Conservation (phyloP, 129 eudicot species). For the Tagetes erecta region DNA sequence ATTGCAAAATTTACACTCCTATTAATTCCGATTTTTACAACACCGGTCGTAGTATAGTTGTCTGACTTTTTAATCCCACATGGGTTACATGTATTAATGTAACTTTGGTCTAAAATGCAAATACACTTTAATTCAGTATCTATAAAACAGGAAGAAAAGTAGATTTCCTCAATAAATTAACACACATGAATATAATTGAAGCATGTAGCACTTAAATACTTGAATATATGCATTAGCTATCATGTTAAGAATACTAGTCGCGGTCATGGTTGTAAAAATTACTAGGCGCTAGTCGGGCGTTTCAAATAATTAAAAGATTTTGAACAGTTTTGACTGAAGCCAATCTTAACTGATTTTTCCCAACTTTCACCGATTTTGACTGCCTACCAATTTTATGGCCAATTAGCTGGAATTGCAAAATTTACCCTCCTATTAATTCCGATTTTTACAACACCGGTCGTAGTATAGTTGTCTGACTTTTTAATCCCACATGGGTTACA, state of each 20-base stretch:
- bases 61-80: slow-evolving; percentile 64
- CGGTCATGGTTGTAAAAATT: too few relatives aligned
- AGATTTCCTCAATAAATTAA: slow-evolving; percentile 4
- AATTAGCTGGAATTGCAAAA: too few relatives aligned
- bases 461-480: slow-evolving; percentile 58
- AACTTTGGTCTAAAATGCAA: slow-evolving; percentile 77
- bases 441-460: too few relatives aligned
- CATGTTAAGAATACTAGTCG: slow-evolving; percentile 61
- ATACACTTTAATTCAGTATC: slow-evolving; percentile 65
- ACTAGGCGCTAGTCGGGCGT: too few relatives aligned
- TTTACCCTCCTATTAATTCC: too few relatives aligned
- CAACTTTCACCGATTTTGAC: too few relatives aligned
- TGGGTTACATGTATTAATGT: slow-evolving; percentile 56
- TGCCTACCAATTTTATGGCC: too few relatives aligned
- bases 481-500: slow-evolving; percentile 65
- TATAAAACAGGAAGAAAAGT: slow-evolving; percentile 21
- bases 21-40: too few relatives aligned
- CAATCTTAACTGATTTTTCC: too few relatives aligned
- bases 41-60: slow-evolving; percentile 36
- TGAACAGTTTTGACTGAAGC: too few relatives aligned
- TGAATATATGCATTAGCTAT: slow-evolving; percentile 88
- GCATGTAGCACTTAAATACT: slow-evolving; percentile 32
- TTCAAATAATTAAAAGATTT: too few relatives aligned
- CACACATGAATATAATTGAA: not conserved
- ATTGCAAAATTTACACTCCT: too few relatives aligned